Evolutionary conservation across 345 rosid species (phyloP), one percentile per base, ranked within the genome.

Genomic region (Eucalyptus virginea): DNA sequence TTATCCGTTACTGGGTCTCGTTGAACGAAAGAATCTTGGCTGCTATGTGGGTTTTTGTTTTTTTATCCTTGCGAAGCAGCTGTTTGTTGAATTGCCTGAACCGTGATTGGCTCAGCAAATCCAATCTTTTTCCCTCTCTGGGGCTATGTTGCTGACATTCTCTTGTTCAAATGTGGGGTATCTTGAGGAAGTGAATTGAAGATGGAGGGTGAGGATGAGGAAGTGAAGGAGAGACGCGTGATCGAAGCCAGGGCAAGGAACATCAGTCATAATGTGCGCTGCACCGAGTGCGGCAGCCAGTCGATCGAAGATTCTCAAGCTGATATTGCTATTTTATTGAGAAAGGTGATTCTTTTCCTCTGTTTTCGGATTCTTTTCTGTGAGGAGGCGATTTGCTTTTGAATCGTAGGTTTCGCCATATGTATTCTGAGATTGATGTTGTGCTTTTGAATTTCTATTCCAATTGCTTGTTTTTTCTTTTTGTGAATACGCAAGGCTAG

Each of bases 251-350:
- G 98, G 81, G 99, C 99, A 37, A 94, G 98, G 91, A 98, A 95
- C 90, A 98, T 97, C 44, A 98, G 98, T 92, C 99, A 94, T 91
- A 98, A 95, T 52, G 99, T 98, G 54, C 95, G 99, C 6, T 98
- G 99, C 93, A 98, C 98, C 0, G 99, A 98, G 92, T 97, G 99
- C 89, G 99, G 99, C 50, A 97, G 98, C 91, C 99, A 97, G 92
- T 97, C 99, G 62, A 98, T 98, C 90, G 99, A 98, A 94, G 99
- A 98, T 91, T 98, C 99, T 30, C 99, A 98, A 91, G 99, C 99
- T 49, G 99, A 98, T 93, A 87, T 98, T 3, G 99, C 99, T 56
- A 93, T 98, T 90, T 98, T 97, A 92, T 98, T 96, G 80, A 95
- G 98, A 88, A 95, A 96, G 99, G 99, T 95, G 56, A 56, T 60